phyloP scores from a whole-genome alignment of 202 grass and related monocot genomes.

The Elaeis oleifera region DNA sequence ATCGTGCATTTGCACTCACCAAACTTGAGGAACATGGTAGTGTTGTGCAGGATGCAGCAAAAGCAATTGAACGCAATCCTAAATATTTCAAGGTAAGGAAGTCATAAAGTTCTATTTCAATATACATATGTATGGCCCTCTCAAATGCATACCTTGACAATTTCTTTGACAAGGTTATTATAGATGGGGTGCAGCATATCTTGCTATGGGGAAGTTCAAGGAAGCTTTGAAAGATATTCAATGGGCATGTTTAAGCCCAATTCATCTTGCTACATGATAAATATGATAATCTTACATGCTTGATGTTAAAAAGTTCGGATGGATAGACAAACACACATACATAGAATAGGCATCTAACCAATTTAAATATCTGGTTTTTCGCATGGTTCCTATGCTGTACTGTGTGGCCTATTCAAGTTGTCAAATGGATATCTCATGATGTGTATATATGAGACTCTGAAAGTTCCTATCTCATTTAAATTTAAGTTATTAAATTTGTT shows the following conservation, averaged over 20 bases:
- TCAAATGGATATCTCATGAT: too few relatives aligned
- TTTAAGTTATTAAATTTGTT: too few relatives aligned
- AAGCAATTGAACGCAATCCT: constrained; percentile 73
- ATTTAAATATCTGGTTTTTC: too few relatives aligned
- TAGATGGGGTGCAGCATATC: constrained; percentile 65
- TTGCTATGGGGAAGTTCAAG: constrained; percentile 96
- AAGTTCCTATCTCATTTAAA: too few relatives aligned
- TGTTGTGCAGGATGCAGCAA: constrained; percentile 76
- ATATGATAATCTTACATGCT: too few relatives aligned
- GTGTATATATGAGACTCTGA: too few relatives aligned
- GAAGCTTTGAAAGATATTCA: constrained; percentile 91
- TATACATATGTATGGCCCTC: not conserved
- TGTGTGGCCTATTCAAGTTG: too few relatives aligned
- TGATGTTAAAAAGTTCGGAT: too few relatives aligned
- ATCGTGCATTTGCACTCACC: constrained; percentile 81
- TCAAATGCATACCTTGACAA: constrained; percentile 5
- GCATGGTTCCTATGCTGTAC: too few relatives aligned
- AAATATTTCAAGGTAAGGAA: constrained; percentile 65
- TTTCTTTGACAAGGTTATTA: constrained; percentile 59
- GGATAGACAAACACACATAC: too few relatives aligned
- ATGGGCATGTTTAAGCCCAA: constrained; percentile 30
- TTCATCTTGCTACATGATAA: too few relatives aligned
- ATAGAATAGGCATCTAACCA: too few relatives aligned
- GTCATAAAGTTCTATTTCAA: not conserved
- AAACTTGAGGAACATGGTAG: constrained; percentile 95